Conservation (phyloP, 768 basidiomycete genomes). For the Podaxis sp. region DNA sequence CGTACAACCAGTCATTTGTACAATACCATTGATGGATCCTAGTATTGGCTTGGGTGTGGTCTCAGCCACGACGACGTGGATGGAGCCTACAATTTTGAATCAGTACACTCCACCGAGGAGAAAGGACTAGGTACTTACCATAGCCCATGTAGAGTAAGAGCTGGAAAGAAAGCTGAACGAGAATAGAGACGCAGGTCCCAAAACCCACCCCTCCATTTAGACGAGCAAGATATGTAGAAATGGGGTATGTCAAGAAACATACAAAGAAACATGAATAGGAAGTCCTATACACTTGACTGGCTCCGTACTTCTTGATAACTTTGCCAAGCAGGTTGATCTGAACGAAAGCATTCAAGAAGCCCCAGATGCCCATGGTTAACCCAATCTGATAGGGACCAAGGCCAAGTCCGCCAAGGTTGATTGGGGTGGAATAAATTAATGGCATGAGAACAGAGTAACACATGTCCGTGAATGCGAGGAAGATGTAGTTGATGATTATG, state of each 20-base stretch:
- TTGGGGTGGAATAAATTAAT: slow-evolving; percentile 56
- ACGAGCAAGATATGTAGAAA: slow-evolving; percentile 33
- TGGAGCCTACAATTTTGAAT: slow-evolving; percentile 37
- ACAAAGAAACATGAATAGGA: slow-evolving; percentile 29
- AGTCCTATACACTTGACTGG: slow-evolving; percentile 46
- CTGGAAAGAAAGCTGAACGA: slow-evolving; percentile 33
- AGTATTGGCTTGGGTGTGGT: slow-evolving; percentile 40
- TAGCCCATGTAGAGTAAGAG: slow-evolving; percentile 32
- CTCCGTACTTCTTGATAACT: slow-evolving; percentile 52
- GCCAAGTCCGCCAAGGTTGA: slow-evolving; percentile 63
- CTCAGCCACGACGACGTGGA: slow-evolving; percentile 44
- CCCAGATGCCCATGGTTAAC: slow-evolving; percentile 46
- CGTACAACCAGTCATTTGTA: slow-evolving; percentile 50
- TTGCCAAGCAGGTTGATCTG: slow-evolving; percentile 52
- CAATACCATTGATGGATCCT: slow-evolving; percentile 54
- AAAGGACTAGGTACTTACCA: slow-evolving; percentile 25
- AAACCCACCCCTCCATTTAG: slow-evolving; percentile 32
- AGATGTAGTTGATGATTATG: slow-evolving; percentile 31
- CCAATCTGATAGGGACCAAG: slow-evolving; percentile 65
- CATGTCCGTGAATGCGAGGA: slow-evolving; percentile 40
- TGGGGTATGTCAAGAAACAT: slow-evolving; percentile 32
- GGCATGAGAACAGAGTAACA: slow-evolving; percentile 35
- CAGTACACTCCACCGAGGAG: background rate
- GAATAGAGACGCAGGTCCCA: slow-evolving; percentile 27
- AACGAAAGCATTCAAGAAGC: slow-evolving; percentile 49